A percentile compares a stretch with the other conserved stretches of the same genome.
These are phyloP conservation scores for Ganoderma resinaceum DNA, from an alignment of 1,284 basidiomycete genomes.

Conservation along the genomic window DNA sequence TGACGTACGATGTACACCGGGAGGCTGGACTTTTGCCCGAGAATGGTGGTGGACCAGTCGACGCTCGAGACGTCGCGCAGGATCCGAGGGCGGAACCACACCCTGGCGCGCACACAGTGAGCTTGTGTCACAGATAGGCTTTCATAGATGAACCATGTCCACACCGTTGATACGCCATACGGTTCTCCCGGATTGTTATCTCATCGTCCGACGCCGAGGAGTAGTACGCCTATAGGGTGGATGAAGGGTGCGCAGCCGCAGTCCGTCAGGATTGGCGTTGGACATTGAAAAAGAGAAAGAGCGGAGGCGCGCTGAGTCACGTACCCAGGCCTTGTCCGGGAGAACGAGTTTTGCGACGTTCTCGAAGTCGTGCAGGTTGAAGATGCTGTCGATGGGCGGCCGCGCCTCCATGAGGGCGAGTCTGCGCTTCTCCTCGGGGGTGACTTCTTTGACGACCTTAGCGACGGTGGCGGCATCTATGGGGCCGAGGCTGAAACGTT, in stretches of 20 bases:
- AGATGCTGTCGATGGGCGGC: conserved; percentile 63
- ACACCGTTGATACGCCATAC: conserved; percentile 66
- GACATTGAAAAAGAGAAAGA: neutral
- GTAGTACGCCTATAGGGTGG: conserved; percentile 65
- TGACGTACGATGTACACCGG: conserved; percentile 63
- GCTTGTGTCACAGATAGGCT: neutral
- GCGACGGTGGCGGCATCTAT: conserved; percentile 55
- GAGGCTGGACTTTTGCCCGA: conserved; percentile 62
- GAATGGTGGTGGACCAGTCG: conserved; percentile 66
- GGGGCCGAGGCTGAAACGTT: conserved; percentile 49
- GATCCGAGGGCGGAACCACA: conserved; percentile 81
- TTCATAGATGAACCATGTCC: conserved; percentile 10
- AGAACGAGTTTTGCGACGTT: conserved; percentile 61
- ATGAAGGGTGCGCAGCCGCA: neutral
- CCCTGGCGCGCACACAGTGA: conserved; percentile 39
- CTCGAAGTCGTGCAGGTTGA: conserved; percentile 80
- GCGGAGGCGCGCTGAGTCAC: conserved; percentile 4
- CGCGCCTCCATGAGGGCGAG: conserved; percentile 47
- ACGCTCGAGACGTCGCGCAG: conserved; percentile 69
- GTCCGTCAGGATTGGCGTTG: neutral
- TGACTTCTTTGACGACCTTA: conserved; percentile 52
- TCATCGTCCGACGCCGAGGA: conserved; percentile 71
- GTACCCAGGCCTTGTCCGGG: conserved; percentile 52
- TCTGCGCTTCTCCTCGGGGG: conserved; percentile 50
- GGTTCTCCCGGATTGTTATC: conserved; percentile 74